These are phyloP conservation scores for Phyllosticta citriasiana DNA, from an alignment of 2,329 filamentous ascomycete genomes.

Conservation along the genomic window DNA sequence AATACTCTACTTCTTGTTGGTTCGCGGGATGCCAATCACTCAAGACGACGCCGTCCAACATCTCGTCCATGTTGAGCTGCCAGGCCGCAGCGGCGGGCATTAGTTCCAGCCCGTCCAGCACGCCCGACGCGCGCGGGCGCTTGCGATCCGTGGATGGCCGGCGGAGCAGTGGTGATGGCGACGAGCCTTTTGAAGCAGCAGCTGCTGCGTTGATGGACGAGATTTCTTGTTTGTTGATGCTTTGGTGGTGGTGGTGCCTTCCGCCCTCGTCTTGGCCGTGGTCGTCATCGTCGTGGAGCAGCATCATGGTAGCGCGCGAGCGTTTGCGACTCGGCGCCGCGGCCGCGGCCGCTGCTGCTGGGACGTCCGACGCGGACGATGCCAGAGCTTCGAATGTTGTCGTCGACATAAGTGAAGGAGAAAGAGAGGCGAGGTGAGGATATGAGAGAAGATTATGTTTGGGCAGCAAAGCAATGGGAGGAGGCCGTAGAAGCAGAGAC, in stretches of 20 bases:
- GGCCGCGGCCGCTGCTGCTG: neutral
- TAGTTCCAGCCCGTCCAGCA: slow-evolving; percentile 26
- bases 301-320: slow-evolving; percentile 1
- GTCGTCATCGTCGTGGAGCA: neutral
- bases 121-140: slow-evolving; percentile 25
- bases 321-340: slow-evolving; percentile 2
- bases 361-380: no score
- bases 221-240: neutral
- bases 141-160: slow-evolving; percentile 15
- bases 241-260: neutral
- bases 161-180: neutral
- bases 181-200: neutral
- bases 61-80: slow-evolving; percentile 13
- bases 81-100: slow-evolving; percentile 21
- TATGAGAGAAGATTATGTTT: neutral
- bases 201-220: no score
- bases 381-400: neutral
- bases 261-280: neutral
- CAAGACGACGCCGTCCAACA: neutral
- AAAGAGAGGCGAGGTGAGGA: neutral
- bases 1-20: no score
- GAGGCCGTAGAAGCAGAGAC: neutral
- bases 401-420: neutral
- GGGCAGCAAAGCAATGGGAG: neutral
- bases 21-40: neutral